Percentiles rank a stretch among this genome's conserved stretches.
Evolutionary conservation across 106 monocot species (phyloP).

Genomic region (Chionographis japonica): DNA sequence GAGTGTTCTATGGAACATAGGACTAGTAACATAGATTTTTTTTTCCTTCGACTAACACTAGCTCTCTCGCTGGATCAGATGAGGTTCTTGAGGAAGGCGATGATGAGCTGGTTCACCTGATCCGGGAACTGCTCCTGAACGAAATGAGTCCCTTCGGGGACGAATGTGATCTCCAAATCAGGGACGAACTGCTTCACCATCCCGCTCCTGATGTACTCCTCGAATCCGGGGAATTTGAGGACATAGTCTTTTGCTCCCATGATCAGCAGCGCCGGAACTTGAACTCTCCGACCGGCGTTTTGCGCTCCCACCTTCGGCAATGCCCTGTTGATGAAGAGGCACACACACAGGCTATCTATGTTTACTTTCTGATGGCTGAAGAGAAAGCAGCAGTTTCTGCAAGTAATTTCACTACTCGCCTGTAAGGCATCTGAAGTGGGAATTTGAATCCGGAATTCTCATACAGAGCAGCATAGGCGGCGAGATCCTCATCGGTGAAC

Average conservation of each 20-base stretch:
- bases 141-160: constrained; percentile 36
- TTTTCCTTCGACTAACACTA: no score
- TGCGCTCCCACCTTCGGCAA: background rate
- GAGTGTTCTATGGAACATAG: no score
- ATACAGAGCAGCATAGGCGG: constrained; percentile 17
- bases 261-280: constrained; percentile 3
- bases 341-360: no score
- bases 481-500: constrained; percentile 36
- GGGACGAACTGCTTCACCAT: constrained; percentile 7
- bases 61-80: background rate
- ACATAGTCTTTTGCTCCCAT: constrained; percentile 1
- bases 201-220: constrained; percentile 11
- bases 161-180: constrained; percentile 9
- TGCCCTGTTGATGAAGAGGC: background rate
- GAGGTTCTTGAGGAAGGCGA: constrained; percentile 36
- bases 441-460: constrained; percentile 28
- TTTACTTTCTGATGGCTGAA: constrained; percentile 2
- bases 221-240: constrained; percentile 1
- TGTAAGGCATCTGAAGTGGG: constrained; percentile 25
- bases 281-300: background rate
- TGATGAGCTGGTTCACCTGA: constrained; percentile 27
- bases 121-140: constrained; percentile 42
- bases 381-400: background rate
- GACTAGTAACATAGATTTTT: no score
- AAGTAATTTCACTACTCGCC: background rate